These are phyloP conservation scores for Purshia tridentata DNA, from an alignment of 306 rosid genomes.

Conservation along the genomic window DNA sequence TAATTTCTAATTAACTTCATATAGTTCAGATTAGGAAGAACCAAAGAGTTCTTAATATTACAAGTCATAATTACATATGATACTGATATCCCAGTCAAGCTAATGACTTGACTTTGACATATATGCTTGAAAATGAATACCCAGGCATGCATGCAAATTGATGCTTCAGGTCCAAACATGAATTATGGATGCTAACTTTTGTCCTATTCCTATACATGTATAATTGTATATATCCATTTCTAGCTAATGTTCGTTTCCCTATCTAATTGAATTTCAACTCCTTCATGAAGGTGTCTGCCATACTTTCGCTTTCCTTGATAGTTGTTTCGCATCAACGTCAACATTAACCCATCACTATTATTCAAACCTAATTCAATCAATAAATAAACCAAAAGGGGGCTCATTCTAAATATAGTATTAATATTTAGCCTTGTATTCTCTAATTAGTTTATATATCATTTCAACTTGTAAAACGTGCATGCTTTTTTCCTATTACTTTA, in stretches of 20 bases:
- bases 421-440: too few relatives aligned
- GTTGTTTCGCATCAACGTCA: neutral
- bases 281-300: neutral
- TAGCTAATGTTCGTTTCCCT: neutral
- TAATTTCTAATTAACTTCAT: too few relatives aligned
- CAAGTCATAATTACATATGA: too few relatives aligned
- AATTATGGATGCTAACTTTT: neutral
- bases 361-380: neutral
- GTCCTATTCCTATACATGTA: neutral
- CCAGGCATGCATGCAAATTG: constrained; percentile 1
- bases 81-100: too few relatives aligned
- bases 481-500: too few relatives aligned
- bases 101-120: too few relatives aligned
- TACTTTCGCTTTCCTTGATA: constrained; percentile 19
- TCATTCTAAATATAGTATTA: neutral
- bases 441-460: neutral
- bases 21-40: too few relatives aligned
- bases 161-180: neutral
- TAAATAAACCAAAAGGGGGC: neutral
- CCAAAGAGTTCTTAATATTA: too few relatives aligned
- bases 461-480: neutral
- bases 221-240: too few relatives aligned
- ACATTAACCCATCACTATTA: neutral
- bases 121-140: too few relatives aligned
- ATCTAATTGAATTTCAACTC: neutral